phyloP scores from a whole-genome alignment of 441 rosid genomes.

The Adansonia rubrostipa region DNA sequence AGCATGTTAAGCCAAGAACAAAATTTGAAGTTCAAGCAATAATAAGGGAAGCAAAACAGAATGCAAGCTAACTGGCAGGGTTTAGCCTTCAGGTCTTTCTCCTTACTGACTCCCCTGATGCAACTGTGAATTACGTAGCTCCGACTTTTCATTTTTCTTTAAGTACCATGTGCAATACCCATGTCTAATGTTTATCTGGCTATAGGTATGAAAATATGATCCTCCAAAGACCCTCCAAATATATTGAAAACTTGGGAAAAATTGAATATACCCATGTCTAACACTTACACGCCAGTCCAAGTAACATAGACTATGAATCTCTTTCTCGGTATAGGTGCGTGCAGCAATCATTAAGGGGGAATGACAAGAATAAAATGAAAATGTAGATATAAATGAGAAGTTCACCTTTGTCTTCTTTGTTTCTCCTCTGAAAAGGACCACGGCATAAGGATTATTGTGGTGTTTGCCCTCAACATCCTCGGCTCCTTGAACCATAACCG shows the following conservation, averaged over 20 bases:
- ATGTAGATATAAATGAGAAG: neutral
- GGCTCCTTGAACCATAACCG: constrained; percentile 75
- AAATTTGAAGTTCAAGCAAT: neutral
- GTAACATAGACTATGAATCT: too few relatives aligned
- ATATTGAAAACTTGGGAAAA: too few relatives aligned
- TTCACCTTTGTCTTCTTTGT: constrained; percentile 79
- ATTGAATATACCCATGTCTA: too few relatives aligned
- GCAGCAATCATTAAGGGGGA: neutral
- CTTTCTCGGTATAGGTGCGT: neutral
- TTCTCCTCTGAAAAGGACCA: constrained; percentile 77
- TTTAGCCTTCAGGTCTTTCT: neutral
- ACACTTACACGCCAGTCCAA: too few relatives aligned
- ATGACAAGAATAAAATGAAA: neutral
- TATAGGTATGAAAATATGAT: too few relatives aligned
- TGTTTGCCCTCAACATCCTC: constrained; percentile 79
- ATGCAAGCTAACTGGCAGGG: neutral
- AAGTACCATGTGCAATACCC: too few relatives aligned
- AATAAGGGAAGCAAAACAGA: neutral
- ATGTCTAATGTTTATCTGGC: too few relatives aligned
- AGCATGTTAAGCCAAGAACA: neutral
- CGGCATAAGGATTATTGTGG: constrained; percentile 80
- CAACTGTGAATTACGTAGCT: neutral
- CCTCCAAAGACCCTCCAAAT: too few relatives aligned
- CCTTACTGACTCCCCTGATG: neutral
- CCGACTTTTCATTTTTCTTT: too few relatives aligned